Conservation (phyloP, 83 land plant genomes). For the Thuja plicata region DNA sequence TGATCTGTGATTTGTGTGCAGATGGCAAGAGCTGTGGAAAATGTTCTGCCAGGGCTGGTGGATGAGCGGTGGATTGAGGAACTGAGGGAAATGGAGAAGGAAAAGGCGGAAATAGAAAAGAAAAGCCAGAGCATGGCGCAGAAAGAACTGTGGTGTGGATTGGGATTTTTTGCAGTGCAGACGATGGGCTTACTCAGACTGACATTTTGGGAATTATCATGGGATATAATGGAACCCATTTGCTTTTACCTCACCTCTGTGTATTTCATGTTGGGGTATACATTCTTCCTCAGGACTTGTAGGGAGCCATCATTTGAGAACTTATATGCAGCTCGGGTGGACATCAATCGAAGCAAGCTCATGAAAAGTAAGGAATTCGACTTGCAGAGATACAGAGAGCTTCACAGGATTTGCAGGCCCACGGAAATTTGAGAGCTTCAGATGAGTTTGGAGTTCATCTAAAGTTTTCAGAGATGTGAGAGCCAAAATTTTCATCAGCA, state of each 20-base stretch:
- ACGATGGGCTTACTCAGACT: too few species aligned
- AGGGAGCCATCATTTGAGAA: slow-evolving; percentile 22
- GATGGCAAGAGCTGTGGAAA: slow-evolving; percentile 9
- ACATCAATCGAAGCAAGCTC: slow-evolving; percentile 10
- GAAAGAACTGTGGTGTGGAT: slow-evolving; percentile 16
- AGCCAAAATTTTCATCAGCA: too few species aligned
- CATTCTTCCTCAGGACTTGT: slow-evolving; percentile 16
- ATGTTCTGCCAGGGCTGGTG: too few species aligned
- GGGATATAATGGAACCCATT: slow-evolving; percentile 35
- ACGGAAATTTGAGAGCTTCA: too few species aligned
- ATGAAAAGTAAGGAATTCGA: background rate
- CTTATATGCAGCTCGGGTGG: slow-evolving; percentile 9
- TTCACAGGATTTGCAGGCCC: background rate
- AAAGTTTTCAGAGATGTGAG: too few species aligned
- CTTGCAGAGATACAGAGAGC: slow-evolving; percentile 1
- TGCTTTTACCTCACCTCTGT: slow-evolving; percentile 20
- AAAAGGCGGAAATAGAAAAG: slow-evolving; percentile 13
- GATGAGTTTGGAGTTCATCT: too few species aligned
- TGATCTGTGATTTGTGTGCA: background rate
- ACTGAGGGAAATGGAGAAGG: slow-evolving; percentile 4
- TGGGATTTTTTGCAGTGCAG: too few species aligned
- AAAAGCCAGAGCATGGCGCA: slow-evolving; percentile 4
- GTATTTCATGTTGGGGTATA: slow-evolving; percentile 10
- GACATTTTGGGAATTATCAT: too few species aligned
- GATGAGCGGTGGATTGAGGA: slow-evolving; percentile 8